Evolutionary conservation across 208 protist species (phyloP), one percentile per base, ranked within the genome.

Genomic region (Leishmania braziliensis): DNA sequence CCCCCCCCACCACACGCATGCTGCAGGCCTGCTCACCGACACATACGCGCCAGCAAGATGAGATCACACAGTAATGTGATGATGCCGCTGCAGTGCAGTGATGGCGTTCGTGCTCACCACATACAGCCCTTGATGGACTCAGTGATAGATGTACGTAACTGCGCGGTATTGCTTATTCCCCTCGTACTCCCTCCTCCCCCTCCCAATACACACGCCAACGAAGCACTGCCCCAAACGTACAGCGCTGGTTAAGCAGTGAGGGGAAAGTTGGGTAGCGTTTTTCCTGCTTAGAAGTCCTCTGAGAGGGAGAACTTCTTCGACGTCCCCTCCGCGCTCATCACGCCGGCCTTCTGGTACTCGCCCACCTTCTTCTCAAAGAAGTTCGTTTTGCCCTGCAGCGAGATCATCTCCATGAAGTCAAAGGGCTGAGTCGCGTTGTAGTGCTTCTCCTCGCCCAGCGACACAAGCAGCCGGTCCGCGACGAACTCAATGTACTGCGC

Each of bases 371-470:
- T 98, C 92, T 99, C 99, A 85, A 99, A 99, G 91, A 99, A 99
- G 97, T 99, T 99, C 54, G 99, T 99, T 95, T 99, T 99, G 81
- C 98, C 96, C 88, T 98, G 93, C 62, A 99, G 91, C 23, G 97
- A 99, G 81, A 99, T 99, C 89, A 99, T 95, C 85, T 99, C 99
- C 99, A 99, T 99, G 92, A 99, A 99, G 86, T 99, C 98, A 82
- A 99, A 99, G 16, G 99, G 99, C 90, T 99, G 99, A 72, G 84
- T 85, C 29, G 88, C 63, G 75, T 99, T 98, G 93, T 99, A 99
- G 79, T 97, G 80, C 89, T 99, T 99, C 77, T 92, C 88, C 77
- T 93, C 86, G 33, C 98, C 99, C 18, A 99, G 92, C 0, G 95
- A 90, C 51, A 99, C 90, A 0, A 99, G 86, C 33, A 99, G 98